phyloP scores from a whole-genome alignment of 1,284 basidiomycete species.

The Bjerkandera adusta region DNA sequence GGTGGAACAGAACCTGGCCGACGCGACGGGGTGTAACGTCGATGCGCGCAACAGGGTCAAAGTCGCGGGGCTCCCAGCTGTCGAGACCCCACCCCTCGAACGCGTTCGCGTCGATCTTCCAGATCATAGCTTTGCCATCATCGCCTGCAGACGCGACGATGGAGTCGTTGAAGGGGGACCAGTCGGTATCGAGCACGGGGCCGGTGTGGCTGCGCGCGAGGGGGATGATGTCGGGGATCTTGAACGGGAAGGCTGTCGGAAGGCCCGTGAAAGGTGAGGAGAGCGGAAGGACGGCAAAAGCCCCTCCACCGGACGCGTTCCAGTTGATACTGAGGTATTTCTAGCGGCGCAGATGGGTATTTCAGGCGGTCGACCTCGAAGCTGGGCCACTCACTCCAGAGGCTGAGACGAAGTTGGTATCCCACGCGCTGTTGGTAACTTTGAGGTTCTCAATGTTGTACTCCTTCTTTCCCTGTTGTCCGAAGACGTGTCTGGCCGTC shows the following conservation, averaged over 20 bases:
- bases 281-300: constrained; percentile 89
- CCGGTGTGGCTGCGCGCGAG: constrained; percentile 87
- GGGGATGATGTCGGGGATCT: constrained; percentile 91
- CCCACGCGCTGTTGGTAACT: constrained; percentile 89
- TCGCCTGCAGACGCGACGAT: constrained; percentile 91
- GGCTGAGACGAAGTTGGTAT: constrained; percentile 92
- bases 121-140: constrained; percentile 91
- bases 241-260: constrained; percentile 59
- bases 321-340: constrained; percentile 92
- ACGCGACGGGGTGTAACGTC: constrained; percentile 82
- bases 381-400: constrained; percentile 61
- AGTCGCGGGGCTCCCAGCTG: constrained; percentile 78
- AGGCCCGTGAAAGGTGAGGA: constrained; percentile 70
- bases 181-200: constrained; percentile 93
- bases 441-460: constrained; percentile 90
- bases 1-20: constrained; percentile 94
- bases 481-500: constrained; percentile 80
- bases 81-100: constrained; percentile 91
- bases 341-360: constrained; percentile 33
- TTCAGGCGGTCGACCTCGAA: constrained; percentile 5
- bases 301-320: constrained; percentile 94
- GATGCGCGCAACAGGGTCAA: constrained; percentile 78
- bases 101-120: constrained; percentile 70
- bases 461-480: constrained; percentile 82
- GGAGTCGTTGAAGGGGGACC: constrained; percentile 92